Evolutionary conservation across 1,139 yeast species (phyloP), one percentile per base, ranked within the genome.

Genomic region (Suhomyces choctaworum): DNA sequence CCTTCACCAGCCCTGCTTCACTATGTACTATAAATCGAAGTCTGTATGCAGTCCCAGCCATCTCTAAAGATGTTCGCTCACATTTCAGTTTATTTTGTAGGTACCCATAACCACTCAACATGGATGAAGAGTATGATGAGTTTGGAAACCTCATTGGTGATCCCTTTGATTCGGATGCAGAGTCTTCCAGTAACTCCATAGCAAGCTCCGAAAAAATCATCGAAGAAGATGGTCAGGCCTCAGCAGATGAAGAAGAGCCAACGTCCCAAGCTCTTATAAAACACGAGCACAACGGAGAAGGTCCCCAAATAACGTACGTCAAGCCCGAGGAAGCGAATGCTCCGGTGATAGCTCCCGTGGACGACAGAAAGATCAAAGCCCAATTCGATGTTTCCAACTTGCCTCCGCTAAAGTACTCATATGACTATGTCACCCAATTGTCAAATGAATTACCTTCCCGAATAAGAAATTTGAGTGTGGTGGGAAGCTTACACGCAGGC

Each of bases 401-500:
- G 5, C 96, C 96, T 0, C 62, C 62, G 25, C 73, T 83, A 0
- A 58, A 56, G 0, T 89, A 80, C 49, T 76, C 86, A 3, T 72
- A 87, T 38, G 76, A 78, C 7, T 92, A 80, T 50, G 71, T 84
- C 66, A 47, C 67, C 4, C 62, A 68, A 8, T 52, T 78, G 31
- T 62, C 80, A 60, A 49, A 58, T 16, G 39, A 43, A 2, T 49
- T 76, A 1, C 89, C 96, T 0, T 80, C 79, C 11, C 78, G 84
- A 47, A 71, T 83, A 16, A 71, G 95, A 38, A 90, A 85, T 55
- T 63, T 90, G n/a, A 85, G 92, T 0, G 46, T 94, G 1, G 78
- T 82, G n/a, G 98, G 98, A 0, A 77, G 80, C 33, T 54, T 85
- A 3, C 87, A 87, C 49, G 79, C 86, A n/a, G 98, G 99, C 2